These are phyloP conservation scores for Nidularia sp. DNA, from an alignment of 768 basidiomycete species.

Conservation along the genomic window DNA sequence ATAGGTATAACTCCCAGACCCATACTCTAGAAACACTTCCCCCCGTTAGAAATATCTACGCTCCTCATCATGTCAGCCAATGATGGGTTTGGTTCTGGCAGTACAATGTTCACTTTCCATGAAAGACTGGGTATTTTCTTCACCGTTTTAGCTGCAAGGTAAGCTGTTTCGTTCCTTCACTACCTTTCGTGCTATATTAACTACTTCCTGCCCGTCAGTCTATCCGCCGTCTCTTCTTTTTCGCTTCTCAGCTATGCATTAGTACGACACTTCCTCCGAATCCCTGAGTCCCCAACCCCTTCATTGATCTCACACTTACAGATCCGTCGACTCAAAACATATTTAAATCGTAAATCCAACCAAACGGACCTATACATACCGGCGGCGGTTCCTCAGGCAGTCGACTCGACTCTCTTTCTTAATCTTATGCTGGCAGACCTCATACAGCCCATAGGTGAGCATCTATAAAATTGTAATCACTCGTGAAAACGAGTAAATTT, in stretches of 20 bases:
- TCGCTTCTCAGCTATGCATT: neutral
- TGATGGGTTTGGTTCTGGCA: neutral
- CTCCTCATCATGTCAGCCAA: too few relatives aligned
- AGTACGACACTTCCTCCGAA: neutral
- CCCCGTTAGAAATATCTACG: too few relatives aligned
- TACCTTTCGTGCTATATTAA: neutral
- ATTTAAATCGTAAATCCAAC: neutral
- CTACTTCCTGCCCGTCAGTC: neutral
- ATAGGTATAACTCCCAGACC: too few relatives aligned
- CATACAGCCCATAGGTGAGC: conserved; percentile 25
- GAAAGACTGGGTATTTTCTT: conserved; percentile 17
- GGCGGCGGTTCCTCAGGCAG: conserved; percentile 4
- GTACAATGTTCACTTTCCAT: conserved; percentile 12
- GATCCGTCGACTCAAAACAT: neutral
- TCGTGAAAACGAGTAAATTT: neutral
- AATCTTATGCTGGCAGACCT: conserved; percentile 36
- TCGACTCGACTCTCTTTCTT: conserved; percentile 28
- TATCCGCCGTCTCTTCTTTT: neutral
- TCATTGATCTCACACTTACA: neutral
- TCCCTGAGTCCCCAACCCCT: neutral
- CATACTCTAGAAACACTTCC: too few relatives aligned
- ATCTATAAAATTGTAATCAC: neutral
- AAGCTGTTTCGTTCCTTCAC: neutral
- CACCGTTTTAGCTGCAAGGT: conserved; percentile 14
- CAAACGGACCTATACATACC: neutral